Evolutionary conservation across 2,329 filamentous ascomycete genomes (phyloP), one percentile per base, ranked within the genome.

Genomic region (Madurella mycetomatis): DNA sequence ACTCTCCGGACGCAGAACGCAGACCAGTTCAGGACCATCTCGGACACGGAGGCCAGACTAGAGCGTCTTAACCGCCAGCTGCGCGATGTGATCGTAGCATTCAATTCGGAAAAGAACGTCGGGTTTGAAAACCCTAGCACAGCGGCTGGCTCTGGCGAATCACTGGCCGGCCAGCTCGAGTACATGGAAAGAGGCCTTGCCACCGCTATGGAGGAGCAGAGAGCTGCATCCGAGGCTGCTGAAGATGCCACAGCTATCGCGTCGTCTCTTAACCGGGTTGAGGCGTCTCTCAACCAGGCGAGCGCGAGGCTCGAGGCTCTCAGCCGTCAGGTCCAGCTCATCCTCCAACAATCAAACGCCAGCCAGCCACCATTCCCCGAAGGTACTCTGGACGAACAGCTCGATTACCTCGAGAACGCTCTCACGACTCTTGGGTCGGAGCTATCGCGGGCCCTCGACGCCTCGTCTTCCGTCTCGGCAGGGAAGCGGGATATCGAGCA

Each of bases 171-270:
- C 40, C 86, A 92, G 64, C 70, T 94, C 17, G 82, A 86, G 41
- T 92, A 90, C 63, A 75, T 95, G 2, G 84, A 88, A 55, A 80
- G 81, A 62, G 82, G 83, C 1, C 71, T 94, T 32, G 73, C 76
- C 31, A 77, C 78, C 9, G 79, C 92, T 11, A 75, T 77, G 39
- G 75, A 80, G 15, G 82, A 84, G 60, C 80, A 85, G 63, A 72
- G 76, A 47, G 49, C 63, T 25, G 55, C 56, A 19, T 54, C 64
- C 9, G 55, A 60, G 41, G 64, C 60, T 12, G 62, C 60, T 11
- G 52, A 55, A 5, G 62, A 54, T 32, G 49, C 52, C 8, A 46
- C 46, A 2, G 44, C 34, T 15, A 34, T 50, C 16, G 48, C 51
- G 19, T 49, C 54, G 15, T 49, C 51, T 1, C 59, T 72, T 12